Evolutionary conservation across 768 basidiomycete species (phyloP), one percentile per base, ranked within the genome.

Genomic region (Dacryopinax primogenitus): DNA sequence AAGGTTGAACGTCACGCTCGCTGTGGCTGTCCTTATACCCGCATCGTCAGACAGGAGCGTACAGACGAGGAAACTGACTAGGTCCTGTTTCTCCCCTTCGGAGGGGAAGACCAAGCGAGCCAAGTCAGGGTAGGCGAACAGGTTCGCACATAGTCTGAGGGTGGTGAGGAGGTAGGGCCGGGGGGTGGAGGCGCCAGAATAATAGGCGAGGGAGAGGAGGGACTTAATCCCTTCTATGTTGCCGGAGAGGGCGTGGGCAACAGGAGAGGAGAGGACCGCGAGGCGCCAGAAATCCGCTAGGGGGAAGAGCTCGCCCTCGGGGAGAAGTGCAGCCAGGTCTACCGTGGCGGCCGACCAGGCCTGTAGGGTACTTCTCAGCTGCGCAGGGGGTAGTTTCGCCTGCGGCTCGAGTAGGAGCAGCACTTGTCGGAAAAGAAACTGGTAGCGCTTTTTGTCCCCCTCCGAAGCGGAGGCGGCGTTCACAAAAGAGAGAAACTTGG

Each of bases 241-340:
- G 1, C 26, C 26, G 26, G 51, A 23, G 2, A 58, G 51, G 4
- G 51, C 51, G 51, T 28, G 26, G 13, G 13, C 12, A 30, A 58
- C 7, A 30, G 51, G 51, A 30, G 4, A 4, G 72, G 90, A 86
- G 23, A 93, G 81, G 18, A 90, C 72, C 0, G 86, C 86, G 11
- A 93, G 78, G 0, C 91, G 80, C 86, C 90, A 89, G 68, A 93
- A 78, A 71, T 95, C 92, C 12, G 85, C 81, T 3, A 93, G 72
- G 0, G 92, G 92, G 77, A 94, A 95, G 33, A 91, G 78, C 37
- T 82, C 77, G 9, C 79, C 78, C 0, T 78, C 64, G 0, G 82
- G 78, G 1, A 93, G 81, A 1, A 75, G 76, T 11, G 72, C 65
- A 0, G 73, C 71, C 1, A 91, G 74, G 0, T 74, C 70, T 3